Percentiles rank a stretch among this genome's conserved stretches.
These are phyloP conservation scores for Coemansia aciculifera DNA, from an alignment of 192 early-diverging fungal species.

Conservation along the genomic window DNA sequence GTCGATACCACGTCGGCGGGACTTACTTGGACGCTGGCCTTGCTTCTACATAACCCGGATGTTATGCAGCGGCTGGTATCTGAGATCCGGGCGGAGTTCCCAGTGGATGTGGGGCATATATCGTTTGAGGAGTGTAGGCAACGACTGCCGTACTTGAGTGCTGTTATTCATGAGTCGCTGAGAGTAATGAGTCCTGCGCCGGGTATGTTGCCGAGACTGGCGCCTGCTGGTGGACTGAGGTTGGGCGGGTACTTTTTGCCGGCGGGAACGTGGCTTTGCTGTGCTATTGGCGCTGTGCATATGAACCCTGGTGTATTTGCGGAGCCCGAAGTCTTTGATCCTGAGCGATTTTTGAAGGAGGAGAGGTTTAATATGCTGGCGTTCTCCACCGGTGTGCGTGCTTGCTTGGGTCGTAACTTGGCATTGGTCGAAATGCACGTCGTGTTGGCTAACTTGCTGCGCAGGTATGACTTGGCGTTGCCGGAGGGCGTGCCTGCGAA, in stretches of 20 bases:
- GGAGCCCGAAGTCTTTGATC: constrained; percentile 27
- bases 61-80: constrained; percentile 15
- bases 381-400: constrained; percentile 57
- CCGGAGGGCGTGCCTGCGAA: not conserved
- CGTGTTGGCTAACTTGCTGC: constrained; percentile 47
- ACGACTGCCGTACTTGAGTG: constrained; percentile 42
- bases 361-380: constrained; percentile 34
- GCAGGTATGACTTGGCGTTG: constrained; percentile 25
- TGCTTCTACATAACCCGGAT: constrained; percentile 47
- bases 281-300: constrained; percentile 33
- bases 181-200: constrained; percentile 43
- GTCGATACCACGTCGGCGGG: constrained; percentile 51
- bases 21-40: constrained; percentile 44
- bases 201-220: constrained; percentile 39
- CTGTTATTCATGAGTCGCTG: constrained; percentile 53
- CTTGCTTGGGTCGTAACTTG: constrained; percentile 55
- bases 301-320: constrained; percentile 30
- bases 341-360: constrained; percentile 43
- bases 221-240: constrained; percentile 31
- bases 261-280: constrained; percentile 46
- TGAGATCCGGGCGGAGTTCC: constrained; percentile 40
- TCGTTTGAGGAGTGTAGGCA: constrained; percentile 23
- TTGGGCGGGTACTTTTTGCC: constrained; percentile 46
- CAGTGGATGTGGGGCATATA: not conserved
- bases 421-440: constrained; percentile 56